These are phyloP conservation scores for Aspergillus glaucus DNA, from an alignment of 2,329 filamentous ascomycete species.

Conservation along the genomic window DNA sequence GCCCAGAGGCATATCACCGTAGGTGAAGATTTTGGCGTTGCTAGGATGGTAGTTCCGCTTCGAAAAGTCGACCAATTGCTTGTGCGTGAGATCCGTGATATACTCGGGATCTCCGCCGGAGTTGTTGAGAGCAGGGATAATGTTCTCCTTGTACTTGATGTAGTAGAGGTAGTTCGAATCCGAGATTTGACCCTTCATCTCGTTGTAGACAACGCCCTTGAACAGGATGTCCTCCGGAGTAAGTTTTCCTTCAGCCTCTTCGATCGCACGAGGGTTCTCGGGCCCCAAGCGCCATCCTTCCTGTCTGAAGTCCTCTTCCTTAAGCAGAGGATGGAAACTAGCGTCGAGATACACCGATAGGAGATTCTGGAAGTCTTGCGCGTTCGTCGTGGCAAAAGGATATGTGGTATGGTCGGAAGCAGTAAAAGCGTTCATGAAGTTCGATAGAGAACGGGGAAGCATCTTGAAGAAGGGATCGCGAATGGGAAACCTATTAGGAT, in stretches of 20 bases:
- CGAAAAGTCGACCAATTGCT: constrained; percentile 83
- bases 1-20: constrained; percentile 81
- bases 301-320: constrained; percentile 86
- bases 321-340: constrained; percentile 81
- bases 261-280: constrained; percentile 66
- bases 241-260: constrained; percentile 39
- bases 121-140: constrained; percentile 92
- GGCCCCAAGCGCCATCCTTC: constrained; percentile 96
- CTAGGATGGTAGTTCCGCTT: constrained; percentile 93
- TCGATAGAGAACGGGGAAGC: constrained; percentile 94
- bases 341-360: constrained; percentile 96
- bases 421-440: constrained; percentile 99
- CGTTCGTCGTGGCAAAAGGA: constrained; percentile 94
- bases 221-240: constrained; percentile 61
- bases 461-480: constrained; percentile 99
- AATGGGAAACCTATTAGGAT: constrained; percentile 69
- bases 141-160: constrained; percentile 87
- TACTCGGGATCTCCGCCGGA: constrained; percentile 93
- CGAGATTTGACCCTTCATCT: constrained; percentile 99
- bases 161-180: constrained; percentile 95
- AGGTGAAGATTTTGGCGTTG: constrained; percentile 93
- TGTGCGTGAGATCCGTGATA: constrained; percentile 90
- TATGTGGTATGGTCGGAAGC: constrained; percentile 95
- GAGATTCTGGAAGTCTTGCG: constrained; percentile 90
- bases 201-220: constrained; percentile 97